These are phyloP conservation scores for Epicoccum sorghinum DNA, from an alignment of 2,329 filamentous ascomycete genomes.

Conservation along the genomic window DNA sequence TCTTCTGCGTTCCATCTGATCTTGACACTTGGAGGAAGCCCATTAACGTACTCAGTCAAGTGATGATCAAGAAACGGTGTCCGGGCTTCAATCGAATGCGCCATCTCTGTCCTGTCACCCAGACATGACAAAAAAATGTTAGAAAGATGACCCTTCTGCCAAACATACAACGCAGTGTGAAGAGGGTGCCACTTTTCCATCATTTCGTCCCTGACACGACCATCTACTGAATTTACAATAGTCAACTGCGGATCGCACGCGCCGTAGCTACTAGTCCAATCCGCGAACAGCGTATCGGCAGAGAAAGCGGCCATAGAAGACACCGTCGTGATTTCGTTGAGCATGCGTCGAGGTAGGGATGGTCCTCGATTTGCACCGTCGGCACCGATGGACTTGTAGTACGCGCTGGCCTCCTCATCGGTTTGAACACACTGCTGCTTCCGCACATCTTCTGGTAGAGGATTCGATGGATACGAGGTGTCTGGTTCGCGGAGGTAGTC, in stretches of 20 bases:
- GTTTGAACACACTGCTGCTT: conserved; percentile 13
- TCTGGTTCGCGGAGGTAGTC: conserved; percentile 60
- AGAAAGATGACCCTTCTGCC: conserved; percentile 27
- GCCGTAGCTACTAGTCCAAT: conserved; percentile 41
- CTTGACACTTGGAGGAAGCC: conserved; percentile 46
- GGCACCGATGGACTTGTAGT: conserved; percentile 31
- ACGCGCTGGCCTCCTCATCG: conserved; percentile 14
- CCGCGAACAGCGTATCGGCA: conserved; percentile 41
- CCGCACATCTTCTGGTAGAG: conserved; percentile 9
- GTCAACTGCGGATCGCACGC: conserved; percentile 41
- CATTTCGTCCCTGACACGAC: conserved; percentile 5
- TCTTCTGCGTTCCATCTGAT: conserved; percentile 35
- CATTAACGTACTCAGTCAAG: conserved; percentile 48
- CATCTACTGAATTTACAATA: conserved; percentile 30
- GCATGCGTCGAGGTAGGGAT: conserved; percentile 42
- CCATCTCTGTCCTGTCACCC: conserved; percentile 54
- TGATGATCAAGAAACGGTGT: conserved; percentile 50
- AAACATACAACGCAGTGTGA: conserved; percentile 30
- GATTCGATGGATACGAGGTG: conserved; percentile 9
- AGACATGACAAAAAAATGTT: conserved; percentile 50
- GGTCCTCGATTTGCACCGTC: conserved; percentile 29
- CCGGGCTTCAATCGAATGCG: conserved; percentile 48
- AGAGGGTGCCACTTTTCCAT: conserved; percentile 30
- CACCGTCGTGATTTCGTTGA: conserved; percentile 50
- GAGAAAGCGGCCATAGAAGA: conserved; percentile 44